Base-by-base conservation (phyloP, 345 rosid genomes). In the Arabis alpina region DNA sequence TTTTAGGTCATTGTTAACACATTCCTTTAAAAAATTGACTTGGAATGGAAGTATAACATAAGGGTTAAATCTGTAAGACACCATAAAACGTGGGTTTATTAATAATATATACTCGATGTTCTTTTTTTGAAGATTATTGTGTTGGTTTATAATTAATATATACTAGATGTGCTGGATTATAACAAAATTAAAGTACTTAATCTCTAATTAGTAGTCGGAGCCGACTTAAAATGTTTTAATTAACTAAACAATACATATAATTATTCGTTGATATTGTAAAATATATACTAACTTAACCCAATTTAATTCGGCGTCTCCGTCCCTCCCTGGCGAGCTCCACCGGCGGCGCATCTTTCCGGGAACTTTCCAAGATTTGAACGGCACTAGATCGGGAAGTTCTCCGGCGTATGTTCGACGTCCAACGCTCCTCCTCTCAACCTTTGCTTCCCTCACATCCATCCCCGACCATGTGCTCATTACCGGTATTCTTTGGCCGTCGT, bases 111-210 rank as follows among this genome's bases (percentile, higher is more conserved):
- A 5, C 36, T 32, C 36, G 5, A 50, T 44, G 44, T 66, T 45
- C 9, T 59, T 60, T 58, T 72, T 13, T 44, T 14, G 11, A 57
- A 50, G 59, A 57, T 58, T n/a, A 54, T 58, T 49, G 47, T 9
- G 47, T 73, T n/a, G n/a, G n/a, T n/a, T n/a, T n/a, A n/a, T n/a
- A n/a, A n/a, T n/a, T n/a, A n/a, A n/a, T n/a, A n/a, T n/a, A n/a
- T 66, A 45, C 49, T 58, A 23, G 8, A 32, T 32, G 58, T 39
- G 47, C 71, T 65, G 66, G 73, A 66, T 75, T 75, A 54, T 54
- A 75, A 48, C 59, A 7, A 59, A 48, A 27, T 60, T 60, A 43
- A 10, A 59, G 34, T 44, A n/a, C 58, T 49, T 42, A 58, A 2
- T 42, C 23, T 34, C 24, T 66, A 11, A 59, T 74, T 58, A 58